These are phyloP conservation scores for Pyrus bretschneideri DNA, from an alignment of 306 rosid species.

Conservation along the genomic window DNA sequence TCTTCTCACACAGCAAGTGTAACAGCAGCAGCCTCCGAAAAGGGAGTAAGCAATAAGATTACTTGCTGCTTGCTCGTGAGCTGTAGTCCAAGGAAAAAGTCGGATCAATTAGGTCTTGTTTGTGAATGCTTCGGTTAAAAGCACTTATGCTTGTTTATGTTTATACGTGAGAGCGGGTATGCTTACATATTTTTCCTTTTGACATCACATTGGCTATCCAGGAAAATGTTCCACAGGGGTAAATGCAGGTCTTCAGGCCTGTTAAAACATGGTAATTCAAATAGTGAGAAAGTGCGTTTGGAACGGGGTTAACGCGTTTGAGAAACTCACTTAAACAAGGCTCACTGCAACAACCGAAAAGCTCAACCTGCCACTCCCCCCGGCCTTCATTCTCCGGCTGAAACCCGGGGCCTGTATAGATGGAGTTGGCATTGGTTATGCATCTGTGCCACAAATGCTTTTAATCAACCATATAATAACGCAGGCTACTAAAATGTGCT, in stretches of 20 bases:
- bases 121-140: too few relatives aligned
- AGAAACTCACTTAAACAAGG: constrained; percentile 31
- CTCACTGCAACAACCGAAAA: constrained; percentile 29
- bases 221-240: constrained; percentile 45
- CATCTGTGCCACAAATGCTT: not conserved
- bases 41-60: constrained; percentile 18
- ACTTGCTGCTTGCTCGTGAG: constrained; percentile 21
- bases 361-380: constrained; percentile 30
- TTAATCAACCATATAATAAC: not conserved
- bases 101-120: not conserved
- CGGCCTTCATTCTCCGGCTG: not conserved
- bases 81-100: constrained; percentile 15
- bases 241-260: constrained; percentile 37
- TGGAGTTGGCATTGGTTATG: constrained; percentile 8
- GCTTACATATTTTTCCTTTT: constrained; percentile 26
- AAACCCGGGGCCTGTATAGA: not conserved
- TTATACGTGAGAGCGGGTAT: not conserved
- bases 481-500: too few relatives aligned
- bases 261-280: not conserved
- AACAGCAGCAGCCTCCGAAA: constrained; percentile 29
- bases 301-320: not conserved
- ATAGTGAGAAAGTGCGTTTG: not conserved
- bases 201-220: constrained; percentile 22
- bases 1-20: constrained; percentile 28
- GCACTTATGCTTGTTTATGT: not conserved